Evolutionary conservation across 1,284 basidiomycete species (phyloP), one percentile per base, ranked within the genome.

Genomic region (Sanghuangporus baumii): DNA sequence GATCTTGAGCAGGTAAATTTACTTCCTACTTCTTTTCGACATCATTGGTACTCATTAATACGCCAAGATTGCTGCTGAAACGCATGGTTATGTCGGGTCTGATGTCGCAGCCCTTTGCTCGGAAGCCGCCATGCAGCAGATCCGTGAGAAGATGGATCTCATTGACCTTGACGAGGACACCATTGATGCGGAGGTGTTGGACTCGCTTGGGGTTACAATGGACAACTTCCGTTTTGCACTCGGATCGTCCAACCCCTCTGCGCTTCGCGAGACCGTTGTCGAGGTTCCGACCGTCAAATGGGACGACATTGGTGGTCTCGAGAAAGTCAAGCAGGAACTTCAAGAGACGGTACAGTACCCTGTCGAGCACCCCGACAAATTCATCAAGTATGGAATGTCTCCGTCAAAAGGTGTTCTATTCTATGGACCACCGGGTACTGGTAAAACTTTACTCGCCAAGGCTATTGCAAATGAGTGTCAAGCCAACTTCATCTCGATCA

Each of bases 371-470:
- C 97, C 97, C 66, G 97, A 99, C 76, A 98, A 98, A 81, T 99
- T 99, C 93, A 85, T 98, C 89, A 99, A 99, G 82, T 99, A 99
- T 72, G 97, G 97, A 68, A 97, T 99, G 93, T 94, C 94, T 46
- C 96, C 97, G 3, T 97, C 94, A 46, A 98, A 98, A 82, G 97
- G 96, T 86, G 96, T 98, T 56, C 79, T 96, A 71, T 98, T 98
- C 84, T 95, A 96, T 75, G 95, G 95, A 56, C 95, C 95, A 71
- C 95, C 95, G 67, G 95, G 95, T 85, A 96, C 94, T 65, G 94
- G 94, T 90, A 96, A 96, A 81, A 97, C 94, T 43, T 75, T 97
- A 66, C 83, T 97, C 64, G 95, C 95, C 62, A 97, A 97, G 81
- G 95, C 95, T 57, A 98, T 99, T 72, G 97, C 97, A 69, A 97